A percentile compares a stretch with the other conserved stretches of the same genome.
Evolutionary conservation across 805 yeast genomes (phyloP).

Genomic region (Maudiozyma turicensis): DNA sequence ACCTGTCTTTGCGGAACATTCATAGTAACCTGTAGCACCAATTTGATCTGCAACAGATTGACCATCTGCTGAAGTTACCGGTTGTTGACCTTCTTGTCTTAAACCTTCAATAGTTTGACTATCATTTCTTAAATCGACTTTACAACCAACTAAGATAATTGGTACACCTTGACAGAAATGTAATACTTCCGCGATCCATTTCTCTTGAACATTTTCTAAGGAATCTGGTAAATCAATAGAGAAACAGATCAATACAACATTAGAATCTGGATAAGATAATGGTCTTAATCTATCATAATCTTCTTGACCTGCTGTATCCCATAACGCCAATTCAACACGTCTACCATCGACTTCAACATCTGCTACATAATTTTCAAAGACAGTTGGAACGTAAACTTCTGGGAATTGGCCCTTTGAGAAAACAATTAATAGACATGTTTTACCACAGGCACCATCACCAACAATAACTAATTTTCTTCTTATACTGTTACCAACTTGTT

Average conservation of each 20-base stretch:
- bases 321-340: constrained; percentile 81
- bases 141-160: constrained; percentile 85
- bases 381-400: constrained; percentile 90
- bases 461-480: constrained; percentile 84
- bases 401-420: constrained; percentile 86
- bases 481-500: constrained; percentile 27
- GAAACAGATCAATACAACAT: constrained; percentile 84
- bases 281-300: constrained; percentile 92
- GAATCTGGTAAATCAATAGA: constrained; percentile 87
- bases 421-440: constrained; percentile 80
- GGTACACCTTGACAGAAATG: constrained; percentile 94
- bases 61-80: constrained; percentile 37
- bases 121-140: constrained; percentile 79
- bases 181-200: constrained; percentile 88
- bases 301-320: constrained; percentile 99
- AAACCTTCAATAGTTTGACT: constrained; percentile 64
- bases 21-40: constrained; percentile 73
- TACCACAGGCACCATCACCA: constrained; percentile 97
- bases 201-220: constrained; percentile 84
- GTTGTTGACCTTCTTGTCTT: constrained; percentile 32
- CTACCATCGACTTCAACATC: constrained; percentile 88
- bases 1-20: constrained; percentile 84
- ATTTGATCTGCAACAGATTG: constrained; percentile 62
- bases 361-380: constrained; percentile 93
- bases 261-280: constrained; percentile 81